Evolutionary conservation across 352 stramenopile species (phyloP).

Genomic region (Nothophytophthora sp.): DNA sequence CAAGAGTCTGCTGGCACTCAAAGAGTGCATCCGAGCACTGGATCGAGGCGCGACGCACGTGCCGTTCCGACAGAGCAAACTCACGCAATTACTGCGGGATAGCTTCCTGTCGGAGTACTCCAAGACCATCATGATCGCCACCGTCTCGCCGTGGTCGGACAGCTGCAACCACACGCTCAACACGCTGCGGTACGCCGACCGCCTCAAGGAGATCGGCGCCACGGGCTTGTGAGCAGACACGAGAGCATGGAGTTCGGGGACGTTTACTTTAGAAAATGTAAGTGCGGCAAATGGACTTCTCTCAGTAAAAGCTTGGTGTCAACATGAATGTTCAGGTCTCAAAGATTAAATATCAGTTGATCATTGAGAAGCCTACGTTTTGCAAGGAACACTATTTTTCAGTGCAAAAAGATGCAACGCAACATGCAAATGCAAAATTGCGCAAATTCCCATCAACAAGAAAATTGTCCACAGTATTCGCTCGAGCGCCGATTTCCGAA

Average conservation of each 20-base stretch:
- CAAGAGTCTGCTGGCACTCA: constrained; percentile 96
- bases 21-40: constrained; percentile 97
- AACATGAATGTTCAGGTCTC: constrained; percentile 75
- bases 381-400: not conserved
- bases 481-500: constrained; percentile 19
- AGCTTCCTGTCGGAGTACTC: constrained; percentile 93
- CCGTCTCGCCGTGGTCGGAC: constrained; percentile 92
- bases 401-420: not conserved
- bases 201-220: constrained; percentile 90
- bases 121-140: constrained; percentile 96
- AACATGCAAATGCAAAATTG: not conserved
- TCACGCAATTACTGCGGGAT: constrained; percentile 93
- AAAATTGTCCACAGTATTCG: constrained; percentile 71
- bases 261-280: constrained; percentile 29
- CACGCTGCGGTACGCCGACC: constrained; percentile 95
- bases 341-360: constrained; percentile 89
- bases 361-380: constrained; percentile 52
- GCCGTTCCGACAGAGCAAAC: constrained; percentile 94
- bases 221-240: constrained; percentile 4
- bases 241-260: constrained; percentile 27
- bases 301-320: constrained; percentile 67
- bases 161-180: constrained; percentile 96
- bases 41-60: constrained; percentile 88
- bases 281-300: constrained; percentile 42
- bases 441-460: constrained; percentile 63